Conservation (phyloP, 345 rosid species). For the Anacardium occidentale region DNA sequence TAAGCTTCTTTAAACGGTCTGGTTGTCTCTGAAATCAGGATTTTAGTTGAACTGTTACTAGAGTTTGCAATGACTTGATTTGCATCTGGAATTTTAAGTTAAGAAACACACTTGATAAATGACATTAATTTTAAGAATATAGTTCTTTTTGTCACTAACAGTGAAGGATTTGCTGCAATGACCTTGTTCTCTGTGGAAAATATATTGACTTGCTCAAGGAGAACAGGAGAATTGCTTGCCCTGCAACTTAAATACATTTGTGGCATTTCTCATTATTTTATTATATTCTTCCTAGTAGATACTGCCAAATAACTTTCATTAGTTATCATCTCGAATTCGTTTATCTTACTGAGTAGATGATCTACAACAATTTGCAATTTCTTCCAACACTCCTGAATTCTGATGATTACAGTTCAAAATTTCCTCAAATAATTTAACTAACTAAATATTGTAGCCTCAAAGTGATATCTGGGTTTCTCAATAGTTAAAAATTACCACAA, state of each 20-base stretch:
- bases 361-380: background rate
- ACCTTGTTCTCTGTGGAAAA: background rate
- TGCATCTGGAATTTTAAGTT: background rate
- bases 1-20: constrained; percentile 1
- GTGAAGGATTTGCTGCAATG: background rate
- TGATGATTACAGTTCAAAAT: no score
- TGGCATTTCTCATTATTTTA: background rate
- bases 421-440: background rate
- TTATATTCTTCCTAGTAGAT: background rate
- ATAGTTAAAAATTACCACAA: background rate
- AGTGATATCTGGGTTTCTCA: background rate
- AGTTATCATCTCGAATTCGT: no score
- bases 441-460: no score
- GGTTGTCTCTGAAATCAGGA: constrained; percentile 2
- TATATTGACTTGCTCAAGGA: background rate
- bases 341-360: background rate
- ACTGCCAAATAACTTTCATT: no score
- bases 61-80: background rate
- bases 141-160: background rate
- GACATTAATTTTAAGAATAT: background rate
- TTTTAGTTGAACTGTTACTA: background rate
- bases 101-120: background rate
- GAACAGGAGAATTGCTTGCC: background rate
- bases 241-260: background rate
- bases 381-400: background rate